A percentile compares a stretch with the other conserved stretches of the same genome.
Evolutionary conservation across 2,329 filamentous ascomycete genomes (phyloP).

Genomic region (Beauveria rudraprayagi): DNA sequence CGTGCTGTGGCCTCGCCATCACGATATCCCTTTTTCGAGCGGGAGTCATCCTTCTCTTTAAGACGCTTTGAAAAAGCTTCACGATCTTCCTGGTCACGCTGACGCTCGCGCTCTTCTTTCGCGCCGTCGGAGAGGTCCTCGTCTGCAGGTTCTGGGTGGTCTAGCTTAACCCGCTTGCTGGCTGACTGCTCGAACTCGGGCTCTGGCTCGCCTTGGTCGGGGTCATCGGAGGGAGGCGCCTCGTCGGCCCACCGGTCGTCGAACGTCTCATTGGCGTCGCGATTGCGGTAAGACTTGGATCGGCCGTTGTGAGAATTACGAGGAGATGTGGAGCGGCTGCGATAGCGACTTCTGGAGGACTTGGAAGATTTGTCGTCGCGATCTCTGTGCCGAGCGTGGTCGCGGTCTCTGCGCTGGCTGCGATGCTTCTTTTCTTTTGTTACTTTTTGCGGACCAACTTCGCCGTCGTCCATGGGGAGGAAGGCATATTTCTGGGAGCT

Average conservation of each 20-base stretch:
- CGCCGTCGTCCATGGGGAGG: slow-evolving; percentile 58
- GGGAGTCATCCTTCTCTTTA: slow-evolving; percentile 61
- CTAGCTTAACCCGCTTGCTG: slow-evolving; percentile 60
- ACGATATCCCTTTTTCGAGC: slow-evolving; percentile 59
- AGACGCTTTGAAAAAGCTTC: slow-evolving; percentile 74
- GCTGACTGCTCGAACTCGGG: slow-evolving; percentile 61
- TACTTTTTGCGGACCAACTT: slow-evolving; percentile 47
- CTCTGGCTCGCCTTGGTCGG: slow-evolving; percentile 37
- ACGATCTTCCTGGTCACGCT: slow-evolving; percentile 64
- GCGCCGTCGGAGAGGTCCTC: slow-evolving; percentile 52
- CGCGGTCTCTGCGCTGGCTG: slow-evolving; percentile 23
- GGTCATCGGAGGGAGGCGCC: slow-evolving; percentile 41
- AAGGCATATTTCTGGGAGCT: slow-evolving; percentile 57
- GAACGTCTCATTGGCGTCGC: slow-evolving; percentile 43
- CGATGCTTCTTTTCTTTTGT: slow-evolving; percentile 40
- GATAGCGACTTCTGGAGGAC: slow-evolving; percentile 18
- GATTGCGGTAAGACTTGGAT: slow-evolving; percentile 35
- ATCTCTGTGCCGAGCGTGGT: slow-evolving; percentile 6
- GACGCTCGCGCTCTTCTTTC: slow-evolving; percentile 47
- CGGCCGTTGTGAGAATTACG: slow-evolving; percentile 22
- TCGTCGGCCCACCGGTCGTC: slow-evolving; percentile 81
- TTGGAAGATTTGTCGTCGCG: slow-evolving; percentile 18
- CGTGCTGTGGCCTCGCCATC: slow-evolving; percentile 50
- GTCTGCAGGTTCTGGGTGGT: slow-evolving; percentile 41
- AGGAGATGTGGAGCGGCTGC: slow-evolving; percentile 27